Evolutionary conservation across 73 alveolate genomes (phyloP), one percentile per base, ranked within the genome.

Genomic region (Paraurostyla sp.): DNA sequence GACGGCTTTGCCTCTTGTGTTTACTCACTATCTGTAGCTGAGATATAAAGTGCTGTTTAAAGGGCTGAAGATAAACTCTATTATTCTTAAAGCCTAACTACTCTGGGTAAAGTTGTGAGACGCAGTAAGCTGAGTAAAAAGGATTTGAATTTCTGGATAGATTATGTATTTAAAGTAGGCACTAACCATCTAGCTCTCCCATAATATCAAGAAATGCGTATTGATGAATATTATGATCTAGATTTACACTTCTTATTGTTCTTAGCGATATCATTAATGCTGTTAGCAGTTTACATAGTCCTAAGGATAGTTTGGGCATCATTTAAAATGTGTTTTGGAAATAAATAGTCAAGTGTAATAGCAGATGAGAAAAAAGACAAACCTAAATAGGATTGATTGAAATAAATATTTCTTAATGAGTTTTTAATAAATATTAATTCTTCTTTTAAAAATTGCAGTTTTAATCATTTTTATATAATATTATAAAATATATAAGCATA

Each of bases 241-340:
- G 78, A 60, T 23, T 60, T 60, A 50, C 78, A 60, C 25, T 60
- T 60, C 78, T 60, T 60, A 29, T 50, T 60, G 23, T 60, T 60
- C 50, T 13, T 50, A 9, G 50, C 78, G 3, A 60, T 60, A 3
- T 30, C 25, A 60, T 6, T 60, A 11, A 50, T 22, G 4, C 78
- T 60, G 51, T 60, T 29, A 29, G 20, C 32, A 2, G 32, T 60
- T 23, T 60, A 60, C 50, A 30, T 30, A 7, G 25, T 23, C 23
- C 22, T 60, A 13, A 52, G 11, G 30, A 52, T 52, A 13, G 35
- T 52, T 6, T 18, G 13, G 30, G 9, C 23, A 11, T 13, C 23
- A 20, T 6, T 52, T 13, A 60, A 60, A 50, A 56, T 32, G 22
- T 56, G 71, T 56, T 15, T 18, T 22, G 22, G 71, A 56, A 22